Percentiles rank a stretch among this genome's conserved stretches.
Evolutionary conservation across 257 asterid species (phyloP).

Genomic region (Thymus quinquecostatus): DNA sequence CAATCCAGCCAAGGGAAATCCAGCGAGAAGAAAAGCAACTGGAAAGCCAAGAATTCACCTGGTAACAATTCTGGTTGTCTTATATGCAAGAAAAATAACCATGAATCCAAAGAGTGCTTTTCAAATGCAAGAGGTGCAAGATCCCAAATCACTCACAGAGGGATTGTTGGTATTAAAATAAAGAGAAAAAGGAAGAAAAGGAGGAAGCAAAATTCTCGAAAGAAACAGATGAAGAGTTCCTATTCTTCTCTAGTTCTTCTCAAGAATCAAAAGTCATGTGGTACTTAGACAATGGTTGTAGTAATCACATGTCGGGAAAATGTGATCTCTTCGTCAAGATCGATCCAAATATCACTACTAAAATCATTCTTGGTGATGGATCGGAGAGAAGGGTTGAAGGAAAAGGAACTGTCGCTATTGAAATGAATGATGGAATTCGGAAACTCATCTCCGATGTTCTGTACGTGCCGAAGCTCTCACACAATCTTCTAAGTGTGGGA

Average conservation of each 20-base stretch:
- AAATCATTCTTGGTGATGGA: neutral
- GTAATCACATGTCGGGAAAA: neutral
- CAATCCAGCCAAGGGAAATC: neutral
- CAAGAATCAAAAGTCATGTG: neutral
- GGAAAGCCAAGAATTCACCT: neutral
- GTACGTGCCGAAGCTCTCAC: neutral
- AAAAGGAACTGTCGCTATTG: constrained; percentile 1
- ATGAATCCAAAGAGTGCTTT: constrained; percentile 20
- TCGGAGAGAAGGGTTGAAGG: neutral
- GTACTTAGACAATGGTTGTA: neutral
- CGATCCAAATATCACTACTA: neutral
- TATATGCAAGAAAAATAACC: constrained; percentile 11
- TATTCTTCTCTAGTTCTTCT: neutral
- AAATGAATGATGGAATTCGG: neutral
- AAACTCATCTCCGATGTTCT: constrained; percentile 19
- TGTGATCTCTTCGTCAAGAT: neutral
- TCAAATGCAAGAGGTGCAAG: constrained; percentile 5
- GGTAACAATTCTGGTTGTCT: neutral
- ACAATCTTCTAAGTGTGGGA: constrained; percentile 7
- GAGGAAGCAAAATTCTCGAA: neutral
- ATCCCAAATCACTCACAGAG: constrained; percentile 1
- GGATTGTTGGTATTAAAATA: constrained; percentile 13
- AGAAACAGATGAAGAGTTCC: neutral
- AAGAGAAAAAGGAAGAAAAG: neutral
- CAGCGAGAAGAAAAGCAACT: neutral